Percentiles rank a stretch among this genome's conserved stretches.
Conservation (phyloP, 208 protist species). For the Wallacemonas sp. region DNA sequence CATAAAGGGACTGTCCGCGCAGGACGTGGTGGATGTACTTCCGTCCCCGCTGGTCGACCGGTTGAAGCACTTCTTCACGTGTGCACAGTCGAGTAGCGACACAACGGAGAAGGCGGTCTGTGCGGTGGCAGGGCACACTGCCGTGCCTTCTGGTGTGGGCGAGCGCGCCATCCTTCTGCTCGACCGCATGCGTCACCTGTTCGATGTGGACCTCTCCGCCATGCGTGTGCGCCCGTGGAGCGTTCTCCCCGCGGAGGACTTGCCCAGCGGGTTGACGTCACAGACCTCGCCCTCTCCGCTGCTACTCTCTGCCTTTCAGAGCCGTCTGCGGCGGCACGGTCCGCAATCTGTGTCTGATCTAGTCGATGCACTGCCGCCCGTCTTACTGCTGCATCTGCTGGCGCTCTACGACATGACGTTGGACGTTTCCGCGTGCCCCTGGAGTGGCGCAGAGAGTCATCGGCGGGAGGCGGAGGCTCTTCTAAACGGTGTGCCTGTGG, state of each 20-base stretch:
- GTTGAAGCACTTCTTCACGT: not conserved
- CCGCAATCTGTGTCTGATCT: conserved; percentile 29
- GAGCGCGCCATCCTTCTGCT: conserved; percentile 52
- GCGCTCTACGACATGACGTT: conserved; percentile 10
- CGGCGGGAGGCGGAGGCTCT: not conserved
- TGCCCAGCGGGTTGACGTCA: conserved; percentile 77
- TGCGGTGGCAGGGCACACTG: too few species aligned
- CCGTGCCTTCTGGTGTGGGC: not conserved
- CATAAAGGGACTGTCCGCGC: conserved; percentile 1
- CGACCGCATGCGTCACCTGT: conserved; percentile 82
- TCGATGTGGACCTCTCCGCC: conserved; percentile 62
- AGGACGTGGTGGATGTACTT: not conserved
- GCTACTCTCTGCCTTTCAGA: conserved; percentile 32
- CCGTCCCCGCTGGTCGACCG: not conserved
- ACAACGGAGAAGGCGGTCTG: not conserved
- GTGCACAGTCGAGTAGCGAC: not conserved
- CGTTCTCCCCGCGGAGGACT: conserved; percentile 37
- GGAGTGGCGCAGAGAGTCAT: not conserved
- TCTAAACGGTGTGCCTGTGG: not conserved
- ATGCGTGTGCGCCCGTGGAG: conserved; percentile 62
- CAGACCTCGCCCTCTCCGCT: conserved; percentile 75
- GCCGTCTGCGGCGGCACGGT: conserved; percentile 22
- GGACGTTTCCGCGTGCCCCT: not conserved
- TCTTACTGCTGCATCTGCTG: conserved; percentile 35
- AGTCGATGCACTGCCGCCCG: conserved; percentile 20